phyloP scores from a whole-genome alignment of 169 alveolate genomes.

The Eimeria zaria region DNA sequence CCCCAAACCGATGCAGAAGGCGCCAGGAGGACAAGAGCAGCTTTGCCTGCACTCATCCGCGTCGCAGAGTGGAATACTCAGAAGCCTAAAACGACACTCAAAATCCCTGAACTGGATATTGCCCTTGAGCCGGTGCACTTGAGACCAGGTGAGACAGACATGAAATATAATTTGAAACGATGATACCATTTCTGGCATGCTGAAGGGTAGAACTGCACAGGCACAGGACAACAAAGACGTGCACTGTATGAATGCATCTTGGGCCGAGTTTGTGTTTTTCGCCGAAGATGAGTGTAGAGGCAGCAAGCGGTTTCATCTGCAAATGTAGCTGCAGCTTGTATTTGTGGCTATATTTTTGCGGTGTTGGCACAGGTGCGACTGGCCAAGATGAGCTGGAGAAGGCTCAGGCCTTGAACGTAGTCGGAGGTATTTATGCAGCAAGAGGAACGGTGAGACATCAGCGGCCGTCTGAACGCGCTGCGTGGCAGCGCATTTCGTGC shows the following conservation, averaged over 20 bases:
- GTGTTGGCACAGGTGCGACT: constrained; percentile 30
- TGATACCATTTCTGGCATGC: neutral
- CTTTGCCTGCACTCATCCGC: constrained; percentile 26
- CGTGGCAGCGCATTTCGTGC: constrained; percentile 36
- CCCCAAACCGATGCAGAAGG: constrained; percentile 15
- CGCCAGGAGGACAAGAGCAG: neutral
- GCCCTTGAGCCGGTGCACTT: constrained; percentile 15
- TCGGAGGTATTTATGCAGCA: neutral
- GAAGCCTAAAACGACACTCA: neutral
- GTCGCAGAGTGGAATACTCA: constrained; percentile 57
- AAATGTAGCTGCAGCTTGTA: neutral
- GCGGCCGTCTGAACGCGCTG: constrained; percentile 67
- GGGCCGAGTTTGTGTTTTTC: neutral
- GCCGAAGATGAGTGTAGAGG: neutral
- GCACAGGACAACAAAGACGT: neutral
- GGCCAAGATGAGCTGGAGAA: constrained; percentile 63
- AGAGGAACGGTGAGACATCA: constrained; percentile 58
- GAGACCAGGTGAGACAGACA: constrained; percentile 39
- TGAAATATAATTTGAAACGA: neutral
- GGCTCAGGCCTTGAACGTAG: constrained; percentile 15
- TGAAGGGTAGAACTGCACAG: neutral
- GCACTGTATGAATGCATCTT: neutral
- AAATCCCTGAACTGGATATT: constrained; percentile 24
- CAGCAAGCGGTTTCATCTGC: neutral
- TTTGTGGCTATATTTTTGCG: neutral